Percentiles rank a stretch among this genome's conserved stretches.
Conservation (phyloP, 257 asterid genomes). For the Nicotiana tomentosiformis region DNA sequence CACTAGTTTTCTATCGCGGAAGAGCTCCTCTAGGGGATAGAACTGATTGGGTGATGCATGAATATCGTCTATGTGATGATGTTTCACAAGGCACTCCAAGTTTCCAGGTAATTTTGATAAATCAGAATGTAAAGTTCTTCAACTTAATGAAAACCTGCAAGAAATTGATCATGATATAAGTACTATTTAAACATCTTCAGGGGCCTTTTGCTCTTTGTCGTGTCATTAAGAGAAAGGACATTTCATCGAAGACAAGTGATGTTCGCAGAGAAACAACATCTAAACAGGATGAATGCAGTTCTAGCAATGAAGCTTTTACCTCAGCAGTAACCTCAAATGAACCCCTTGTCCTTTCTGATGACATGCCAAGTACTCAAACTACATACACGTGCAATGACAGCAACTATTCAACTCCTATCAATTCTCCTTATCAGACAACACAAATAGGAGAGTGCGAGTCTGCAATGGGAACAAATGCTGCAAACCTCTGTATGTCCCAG, state of each 20-base stretch:
- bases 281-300: constrained; percentile 23
- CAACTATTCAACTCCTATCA: constrained; percentile 29
- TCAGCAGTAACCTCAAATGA: constrained; percentile 11
- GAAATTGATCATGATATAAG: background rate
- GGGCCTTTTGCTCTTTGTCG: constrained; percentile 49
- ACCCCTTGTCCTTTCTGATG: constrained; percentile 19
- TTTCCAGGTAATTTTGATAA: constrained; percentile 27
- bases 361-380: constrained; percentile 14
- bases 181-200: constrained; percentile 15
- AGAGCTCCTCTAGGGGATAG: constrained; percentile 50
- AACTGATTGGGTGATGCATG: constrained; percentile 51
- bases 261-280: constrained; percentile 4
- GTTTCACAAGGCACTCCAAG: constrained; percentile 32
- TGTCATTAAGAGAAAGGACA: constrained; percentile 35
- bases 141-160: background rate
- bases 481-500: constrained; percentile 25
- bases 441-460: constrained; percentile 23
- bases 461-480: constrained; percentile 14
- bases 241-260: constrained; percentile 13
- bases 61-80: constrained; percentile 43
- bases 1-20: constrained; percentile 43
- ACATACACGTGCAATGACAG: constrained; percentile 15
- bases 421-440: constrained; percentile 27
- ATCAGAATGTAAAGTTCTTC: background rate
- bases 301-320: constrained; percentile 10